Evolutionary conservation across 371 early-diverging fungal genomes (phyloP).

Genomic region (Synchytrium microbalum): DNA sequence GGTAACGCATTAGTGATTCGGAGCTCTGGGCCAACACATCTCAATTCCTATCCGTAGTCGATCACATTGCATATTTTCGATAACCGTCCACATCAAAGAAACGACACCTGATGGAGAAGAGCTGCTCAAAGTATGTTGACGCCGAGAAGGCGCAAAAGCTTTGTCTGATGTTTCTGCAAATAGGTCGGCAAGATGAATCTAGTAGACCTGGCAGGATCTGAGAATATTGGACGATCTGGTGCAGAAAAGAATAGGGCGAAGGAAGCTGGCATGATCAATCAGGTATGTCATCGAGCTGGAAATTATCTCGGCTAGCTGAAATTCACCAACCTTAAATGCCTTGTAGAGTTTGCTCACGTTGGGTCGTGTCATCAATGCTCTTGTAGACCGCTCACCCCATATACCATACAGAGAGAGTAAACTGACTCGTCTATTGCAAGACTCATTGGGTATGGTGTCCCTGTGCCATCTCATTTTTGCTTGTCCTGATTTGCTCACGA

Average conservation of each 20-base stretch:
- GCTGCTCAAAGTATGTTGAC: conserved; percentile 44
- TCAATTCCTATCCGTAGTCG: conserved; percentile 60
- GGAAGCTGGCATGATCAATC: conserved; percentile 89
- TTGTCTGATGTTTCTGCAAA: conserved; percentile 39
- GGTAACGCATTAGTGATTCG: conserved; percentile 39
- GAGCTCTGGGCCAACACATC: no score
- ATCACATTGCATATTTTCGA: conserved; percentile 88
- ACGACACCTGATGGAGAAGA: conserved; percentile 70
- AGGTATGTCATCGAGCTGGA: conserved; percentile 18
- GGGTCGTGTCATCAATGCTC: conserved; percentile 86
- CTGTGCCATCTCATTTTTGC: background rate
- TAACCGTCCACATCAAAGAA: conserved; percentile 80
- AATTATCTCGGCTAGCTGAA: background rate
- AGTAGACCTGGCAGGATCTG: conserved; percentile 98
- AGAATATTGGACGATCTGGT: conserved; percentile 85
- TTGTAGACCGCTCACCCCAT: conserved; percentile 71
- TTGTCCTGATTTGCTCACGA: background rate
- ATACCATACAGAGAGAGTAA: conserved; percentile 93
- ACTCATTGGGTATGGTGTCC: conserved; percentile 63
- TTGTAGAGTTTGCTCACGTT: conserved; percentile 70
- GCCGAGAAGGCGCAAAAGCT: background rate
- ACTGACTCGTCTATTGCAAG: conserved; percentile 90
- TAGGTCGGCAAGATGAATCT: conserved; percentile 84
- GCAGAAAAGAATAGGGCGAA: conserved; percentile 78
- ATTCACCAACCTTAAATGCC: conserved; percentile 14